Conservation (phyloP, 2,329 filamentous ascomycete genomes). For the Chrysoporthe deuterocubensis region DNA sequence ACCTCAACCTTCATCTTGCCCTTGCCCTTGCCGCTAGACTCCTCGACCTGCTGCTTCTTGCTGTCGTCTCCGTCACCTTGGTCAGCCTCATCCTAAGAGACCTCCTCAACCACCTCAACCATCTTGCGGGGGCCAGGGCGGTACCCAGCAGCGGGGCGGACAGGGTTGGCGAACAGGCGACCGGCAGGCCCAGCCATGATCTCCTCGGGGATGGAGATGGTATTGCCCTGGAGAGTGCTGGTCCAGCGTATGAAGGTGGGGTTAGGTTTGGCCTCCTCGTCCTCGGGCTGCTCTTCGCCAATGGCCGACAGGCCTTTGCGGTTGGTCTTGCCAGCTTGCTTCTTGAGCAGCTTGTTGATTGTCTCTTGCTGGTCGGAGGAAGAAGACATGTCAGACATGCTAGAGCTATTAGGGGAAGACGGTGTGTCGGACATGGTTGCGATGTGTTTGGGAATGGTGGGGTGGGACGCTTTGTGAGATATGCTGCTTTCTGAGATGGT, state of each 20-base stretch:
- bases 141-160: constrained; percentile 21
- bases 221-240: constrained; percentile 66
- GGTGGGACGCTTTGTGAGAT: neutral
- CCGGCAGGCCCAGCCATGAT: constrained; percentile 69
- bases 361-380: constrained; percentile 58
- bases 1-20: neutral
- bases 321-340: constrained; percentile 78
- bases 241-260: constrained; percentile 72
- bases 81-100: constrained; percentile 41
- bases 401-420: constrained; percentile 7
- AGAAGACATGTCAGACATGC: neutral
- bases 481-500: neutral
- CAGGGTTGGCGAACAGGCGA: constrained; percentile 52
- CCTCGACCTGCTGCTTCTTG: neutral
- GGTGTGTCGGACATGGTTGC: neutral
- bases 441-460: neutral
- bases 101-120: constrained; percentile 63
- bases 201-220: constrained; percentile 68
- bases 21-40: neutral
- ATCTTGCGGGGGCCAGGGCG: constrained; percentile 48
- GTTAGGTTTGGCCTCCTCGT: constrained; percentile 47
- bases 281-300: constrained; percentile 49
- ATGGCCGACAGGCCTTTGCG: constrained; percentile 51
- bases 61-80: neutral
- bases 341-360: constrained; percentile 87